These are phyloP conservation scores for Austroboletus novae-zelandiae DNA, from an alignment of 1,284 basidiomycete species.

Conservation along the genomic window DNA sequence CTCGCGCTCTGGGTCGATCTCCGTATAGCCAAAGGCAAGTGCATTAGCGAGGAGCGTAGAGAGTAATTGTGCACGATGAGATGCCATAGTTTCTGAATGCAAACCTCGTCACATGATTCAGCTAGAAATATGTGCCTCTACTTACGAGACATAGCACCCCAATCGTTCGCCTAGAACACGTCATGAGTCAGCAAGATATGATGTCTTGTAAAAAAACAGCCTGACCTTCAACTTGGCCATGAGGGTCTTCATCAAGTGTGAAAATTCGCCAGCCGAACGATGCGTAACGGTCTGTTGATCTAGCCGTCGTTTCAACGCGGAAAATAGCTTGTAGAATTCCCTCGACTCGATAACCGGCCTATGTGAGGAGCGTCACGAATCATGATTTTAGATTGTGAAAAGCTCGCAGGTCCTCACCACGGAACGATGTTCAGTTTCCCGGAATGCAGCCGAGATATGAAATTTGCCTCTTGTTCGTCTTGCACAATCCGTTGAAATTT, in stretches of 20 bases:
- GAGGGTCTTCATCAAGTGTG: conserved; percentile 56
- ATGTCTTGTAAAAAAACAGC: not conserved
- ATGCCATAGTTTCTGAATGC: conserved; percentile 50
- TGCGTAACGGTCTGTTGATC: conserved; percentile 51
- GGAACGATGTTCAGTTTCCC: conserved; percentile 59
- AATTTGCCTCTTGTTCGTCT: conserved; percentile 59
- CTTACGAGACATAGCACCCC: conserved; percentile 60
- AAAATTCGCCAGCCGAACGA: conserved; percentile 49
- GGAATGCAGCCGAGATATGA: conserved; percentile 54
- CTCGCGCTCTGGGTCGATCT: conserved; percentile 45
- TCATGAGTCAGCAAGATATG: not conserved
- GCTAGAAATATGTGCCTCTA: not conserved
- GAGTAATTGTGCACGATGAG: conserved; percentile 50
- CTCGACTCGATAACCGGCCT: conserved; percentile 63
- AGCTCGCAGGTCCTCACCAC: conserved; percentile 27
- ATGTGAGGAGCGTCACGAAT: not conserved
- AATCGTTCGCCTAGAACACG: conserved; percentile 51
- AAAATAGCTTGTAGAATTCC: conserved; percentile 55
- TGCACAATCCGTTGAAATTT: conserved; percentile 59
- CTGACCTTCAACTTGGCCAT: conserved; percentile 66
- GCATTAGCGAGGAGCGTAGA: conserved; percentile 42
- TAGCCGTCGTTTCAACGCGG: conserved; percentile 42
- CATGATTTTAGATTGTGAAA: not conserved
- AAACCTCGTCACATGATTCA: not conserved
- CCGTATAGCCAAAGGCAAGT: conserved; percentile 44